phyloP scores from a whole-genome alignment of 306 rosid genomes.

The Citrullus mucosospermus region DNA sequence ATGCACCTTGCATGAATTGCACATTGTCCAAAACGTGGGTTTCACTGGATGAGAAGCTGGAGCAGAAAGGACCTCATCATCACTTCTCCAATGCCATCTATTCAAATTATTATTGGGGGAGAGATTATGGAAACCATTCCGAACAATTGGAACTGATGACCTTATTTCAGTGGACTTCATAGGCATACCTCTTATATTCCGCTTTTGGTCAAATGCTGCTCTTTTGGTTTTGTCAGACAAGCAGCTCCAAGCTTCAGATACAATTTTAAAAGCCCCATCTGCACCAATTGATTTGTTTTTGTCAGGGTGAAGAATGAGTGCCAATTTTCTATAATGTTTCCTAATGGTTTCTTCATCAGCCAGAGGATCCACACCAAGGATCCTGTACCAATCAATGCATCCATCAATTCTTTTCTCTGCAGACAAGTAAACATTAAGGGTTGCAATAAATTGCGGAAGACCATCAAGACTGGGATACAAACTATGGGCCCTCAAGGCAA shows the following conservation, averaged over 20 bases:
- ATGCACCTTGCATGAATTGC: conserved; percentile 36
- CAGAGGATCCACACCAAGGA: conserved; percentile 53
- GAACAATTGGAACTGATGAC: conserved; percentile 18
- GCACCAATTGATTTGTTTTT: conserved; percentile 76
- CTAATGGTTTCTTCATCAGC: conserved; percentile 52
- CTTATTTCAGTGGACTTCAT: conserved; percentile 12
- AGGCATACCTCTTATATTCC: conserved; percentile 6
- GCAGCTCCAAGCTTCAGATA: conserved; percentile 52
- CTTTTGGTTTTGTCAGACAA: conserved; percentile 45
- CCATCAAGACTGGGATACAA: conserved; percentile 53
- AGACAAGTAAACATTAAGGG: conserved; percentile 51
- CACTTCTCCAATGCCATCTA: conserved; percentile 18
- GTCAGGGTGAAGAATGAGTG: conserved; percentile 58
- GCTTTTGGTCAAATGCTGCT: conserved; percentile 25
- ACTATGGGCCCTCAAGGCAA: conserved; percentile 51
- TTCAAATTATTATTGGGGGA: conserved; percentile 14
- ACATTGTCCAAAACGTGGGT: conserved; percentile 65
- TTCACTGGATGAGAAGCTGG: conserved; percentile 10
- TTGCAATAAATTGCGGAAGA: conserved; percentile 36
- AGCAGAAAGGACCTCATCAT: conserved; percentile 15
- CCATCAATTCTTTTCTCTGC: conserved; percentile 42
- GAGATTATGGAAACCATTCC: conserved; percentile 21
- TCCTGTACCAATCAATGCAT: conserved; percentile 51
- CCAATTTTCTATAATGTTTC: conserved; percentile 38
- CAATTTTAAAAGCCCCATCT: conserved; percentile 56